phyloP scores from a whole-genome alignment of 2,329 filamentous ascomycete genomes.

The Aschersonia sp. region DNA sequence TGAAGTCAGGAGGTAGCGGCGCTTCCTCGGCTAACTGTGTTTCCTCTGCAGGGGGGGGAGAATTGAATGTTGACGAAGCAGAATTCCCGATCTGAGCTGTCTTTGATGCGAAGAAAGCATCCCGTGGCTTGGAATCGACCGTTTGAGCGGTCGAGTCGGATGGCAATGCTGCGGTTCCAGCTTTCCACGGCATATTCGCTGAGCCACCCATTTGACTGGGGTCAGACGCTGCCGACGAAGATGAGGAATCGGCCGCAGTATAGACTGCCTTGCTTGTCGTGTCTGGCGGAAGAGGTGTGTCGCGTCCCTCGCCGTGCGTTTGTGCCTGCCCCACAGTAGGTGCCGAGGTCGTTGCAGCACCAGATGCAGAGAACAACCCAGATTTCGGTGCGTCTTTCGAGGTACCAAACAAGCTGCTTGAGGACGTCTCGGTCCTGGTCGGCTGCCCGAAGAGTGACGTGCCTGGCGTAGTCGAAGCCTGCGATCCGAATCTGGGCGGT shows the following conservation, averaged over 20 bases:
- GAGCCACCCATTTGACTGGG: conserved; percentile 14
- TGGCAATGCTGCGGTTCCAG: conserved; percentile 28
- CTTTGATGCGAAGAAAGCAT: conserved; percentile 5
- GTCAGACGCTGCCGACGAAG: conserved; percentile 32
- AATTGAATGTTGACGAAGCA: neutral
- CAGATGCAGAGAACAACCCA: conserved; percentile 10
- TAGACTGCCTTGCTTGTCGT: conserved; percentile 37
- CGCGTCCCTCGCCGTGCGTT: conserved; percentile 21
- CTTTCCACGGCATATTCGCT: conserved; percentile 12
- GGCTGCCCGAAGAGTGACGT: conserved; percentile 20
- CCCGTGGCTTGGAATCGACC: conserved; percentile 3
- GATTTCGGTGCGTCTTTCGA: conserved; percentile 13
- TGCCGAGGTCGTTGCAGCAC: conserved; percentile 6
- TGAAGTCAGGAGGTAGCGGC: conserved; percentile 18
- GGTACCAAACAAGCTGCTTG: conserved; percentile 14
- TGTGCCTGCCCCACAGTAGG: conserved; percentile 11
- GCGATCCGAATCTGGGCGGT: conserved; percentile 28
- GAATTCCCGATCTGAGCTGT: conserved; percentile 1
- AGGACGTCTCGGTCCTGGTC: conserved; percentile 11
- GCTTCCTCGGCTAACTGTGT: conserved; percentile 7
- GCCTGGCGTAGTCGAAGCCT: conserved; percentile 17
- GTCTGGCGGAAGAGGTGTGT: conserved; percentile 37
- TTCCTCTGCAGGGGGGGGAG: neutral
- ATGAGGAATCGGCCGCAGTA: conserved; percentile 33
- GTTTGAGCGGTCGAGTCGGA: conserved; percentile 14